Evolutionary conservation across 192 early-diverging fungal species (phyloP).

Genomic region (Podila minutissima): DNA sequence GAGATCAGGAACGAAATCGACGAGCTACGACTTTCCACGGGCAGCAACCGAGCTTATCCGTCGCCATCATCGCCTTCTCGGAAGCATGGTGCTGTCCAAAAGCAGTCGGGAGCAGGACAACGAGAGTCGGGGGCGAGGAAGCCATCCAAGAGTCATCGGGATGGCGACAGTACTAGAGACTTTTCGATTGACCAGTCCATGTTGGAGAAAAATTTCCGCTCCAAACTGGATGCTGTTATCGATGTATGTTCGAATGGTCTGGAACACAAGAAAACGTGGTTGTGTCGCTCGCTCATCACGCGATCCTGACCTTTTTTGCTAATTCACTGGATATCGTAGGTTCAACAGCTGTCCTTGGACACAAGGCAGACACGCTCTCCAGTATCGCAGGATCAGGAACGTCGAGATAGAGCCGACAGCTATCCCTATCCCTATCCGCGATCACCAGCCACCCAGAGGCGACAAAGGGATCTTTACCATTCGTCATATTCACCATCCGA

Average conservation of each 20-base stretch:
- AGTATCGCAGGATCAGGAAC: no score
- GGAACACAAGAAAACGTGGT: no score
- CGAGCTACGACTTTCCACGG: slow-evolving; percentile 25
- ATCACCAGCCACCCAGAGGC: background rate
- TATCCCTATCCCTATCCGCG: background rate
- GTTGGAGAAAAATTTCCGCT: slow-evolving; percentile 9
- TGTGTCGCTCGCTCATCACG: no score
- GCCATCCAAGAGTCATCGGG: background rate
- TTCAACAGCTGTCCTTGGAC: no score
- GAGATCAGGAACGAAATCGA: slow-evolving; percentile 33
- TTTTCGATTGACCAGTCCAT: slow-evolving; percentile 10
- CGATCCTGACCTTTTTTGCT: no score
- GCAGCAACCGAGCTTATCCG: slow-evolving; percentile 4
- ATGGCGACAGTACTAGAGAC: background rate
- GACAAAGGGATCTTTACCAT: slow-evolving; percentile 13
- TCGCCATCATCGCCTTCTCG: background rate
- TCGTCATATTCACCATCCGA: slow-evolving; percentile 46
- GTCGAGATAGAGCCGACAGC: background rate
- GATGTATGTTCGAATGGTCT: background rate
- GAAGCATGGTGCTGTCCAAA: no score
- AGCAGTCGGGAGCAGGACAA: background rate
- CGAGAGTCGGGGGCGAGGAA: background rate
- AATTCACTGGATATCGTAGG: no score
- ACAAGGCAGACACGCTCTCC: no score
- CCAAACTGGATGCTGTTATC: slow-evolving; percentile 3